Percentiles rank a stretch among this genome's conserved stretches.
These are phyloP conservation scores for Microthlaspi erraticum DNA, from an alignment of 345 rosid species.

Conservation along the genomic window DNA sequence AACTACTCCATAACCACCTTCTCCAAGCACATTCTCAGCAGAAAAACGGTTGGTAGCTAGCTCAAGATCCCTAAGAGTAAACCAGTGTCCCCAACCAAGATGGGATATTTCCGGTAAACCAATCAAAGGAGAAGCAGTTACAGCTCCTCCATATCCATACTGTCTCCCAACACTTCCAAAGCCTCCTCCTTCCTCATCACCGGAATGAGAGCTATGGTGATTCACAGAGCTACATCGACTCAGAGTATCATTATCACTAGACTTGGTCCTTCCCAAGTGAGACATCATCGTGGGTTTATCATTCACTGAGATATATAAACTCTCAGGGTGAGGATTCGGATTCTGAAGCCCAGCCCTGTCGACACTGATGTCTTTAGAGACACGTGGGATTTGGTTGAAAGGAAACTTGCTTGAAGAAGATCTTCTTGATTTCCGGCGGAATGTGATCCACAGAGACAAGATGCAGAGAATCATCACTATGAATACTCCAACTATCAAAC, in stretches of 20 bases:
- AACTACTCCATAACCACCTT: conserved; percentile 98
- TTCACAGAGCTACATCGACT: conserved; percentile 80
- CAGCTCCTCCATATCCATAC: conserved; percentile 61
- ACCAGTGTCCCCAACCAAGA: conserved; percentile 99
- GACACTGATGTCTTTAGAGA: conserved; percentile 85
- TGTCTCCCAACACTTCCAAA: conserved; percentile 63
- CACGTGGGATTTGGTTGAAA: conserved; percentile 72
- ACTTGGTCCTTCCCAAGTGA: conserved; percentile 69
- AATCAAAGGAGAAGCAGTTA: conserved; percentile 84
- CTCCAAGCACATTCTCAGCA: conserved; percentile 85
- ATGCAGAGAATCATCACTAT: conserved; percentile 82
- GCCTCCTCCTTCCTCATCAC: conserved; percentile 94
- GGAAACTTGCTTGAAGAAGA: conserved; percentile 52
- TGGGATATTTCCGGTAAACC: conserved; percentile 94
- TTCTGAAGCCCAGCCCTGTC: conserved; percentile 69
- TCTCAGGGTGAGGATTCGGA: conserved; percentile 55
- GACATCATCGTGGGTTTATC: conserved; percentile 61
- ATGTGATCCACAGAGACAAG: conserved; percentile 81
- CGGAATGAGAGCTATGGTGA: conserved; percentile 76
- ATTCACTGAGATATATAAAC: conserved; percentile 50
- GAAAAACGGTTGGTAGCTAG: conserved; percentile 79
- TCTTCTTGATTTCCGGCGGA: conserved; percentile 67
- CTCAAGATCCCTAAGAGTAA: conserved; percentile 95
- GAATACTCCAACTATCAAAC: conserved; percentile 73
- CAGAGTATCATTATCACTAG: conserved; percentile 77